Evolutionary conservation across 2,329 filamentous ascomycete genomes (phyloP).

Genomic region (Ceratocystis colombiana): DNA sequence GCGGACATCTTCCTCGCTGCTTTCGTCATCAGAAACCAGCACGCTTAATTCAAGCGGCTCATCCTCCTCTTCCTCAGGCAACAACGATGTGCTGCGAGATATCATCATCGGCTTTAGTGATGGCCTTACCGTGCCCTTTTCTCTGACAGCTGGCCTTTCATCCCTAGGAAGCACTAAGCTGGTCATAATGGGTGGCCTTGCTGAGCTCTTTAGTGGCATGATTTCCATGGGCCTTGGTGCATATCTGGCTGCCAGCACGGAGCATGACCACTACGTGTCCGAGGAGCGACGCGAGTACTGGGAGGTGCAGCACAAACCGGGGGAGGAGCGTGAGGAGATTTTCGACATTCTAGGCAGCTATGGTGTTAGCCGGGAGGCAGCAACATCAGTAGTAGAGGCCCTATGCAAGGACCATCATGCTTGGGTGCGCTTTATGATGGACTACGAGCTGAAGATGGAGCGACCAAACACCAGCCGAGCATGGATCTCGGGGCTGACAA

Average conservation of each 20-base stretch:
- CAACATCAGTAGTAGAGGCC: slow-evolving; percentile 40
- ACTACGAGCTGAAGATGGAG: slow-evolving; percentile 45
- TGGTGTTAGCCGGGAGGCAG: slow-evolving; percentile 38
- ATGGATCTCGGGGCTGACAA: slow-evolving; percentile 51
- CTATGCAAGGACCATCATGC: slow-evolving; percentile 40
- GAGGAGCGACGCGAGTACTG: slow-evolving; percentile 39
- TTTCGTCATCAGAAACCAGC: slow-evolving; percentile 23
- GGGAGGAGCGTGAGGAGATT: slow-evolving; percentile 40
- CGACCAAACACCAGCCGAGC: slow-evolving; percentile 38
- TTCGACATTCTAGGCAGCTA: slow-evolving; percentile 44
- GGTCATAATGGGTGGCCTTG: slow-evolving; percentile 61
- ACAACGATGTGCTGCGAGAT: slow-evolving; percentile 46
- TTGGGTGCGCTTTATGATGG: slow-evolving; percentile 51
- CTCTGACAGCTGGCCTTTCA: slow-evolving; percentile 62
- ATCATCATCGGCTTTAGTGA: slow-evolving; percentile 68
- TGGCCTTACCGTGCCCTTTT: slow-evolving; percentile 70
- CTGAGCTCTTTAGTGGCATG: slow-evolving; percentile 64
- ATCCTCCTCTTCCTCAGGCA: slow-evolving; percentile 31
- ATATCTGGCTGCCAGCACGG: slow-evolving; percentile 56
- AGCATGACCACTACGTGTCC: slow-evolving; percentile 42
- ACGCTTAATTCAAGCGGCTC: slow-evolving; percentile 22
- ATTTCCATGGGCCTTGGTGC: slow-evolving; percentile 71
- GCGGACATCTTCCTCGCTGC: slow-evolving; percentile 26
- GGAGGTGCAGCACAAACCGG: slow-evolving; percentile 38
- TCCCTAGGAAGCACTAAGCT: slow-evolving; percentile 54